These are phyloP conservation scores for Coleophoma cylindrospora DNA, from an alignment of 2,329 filamentous ascomycete species.

Conservation along the genomic window DNA sequence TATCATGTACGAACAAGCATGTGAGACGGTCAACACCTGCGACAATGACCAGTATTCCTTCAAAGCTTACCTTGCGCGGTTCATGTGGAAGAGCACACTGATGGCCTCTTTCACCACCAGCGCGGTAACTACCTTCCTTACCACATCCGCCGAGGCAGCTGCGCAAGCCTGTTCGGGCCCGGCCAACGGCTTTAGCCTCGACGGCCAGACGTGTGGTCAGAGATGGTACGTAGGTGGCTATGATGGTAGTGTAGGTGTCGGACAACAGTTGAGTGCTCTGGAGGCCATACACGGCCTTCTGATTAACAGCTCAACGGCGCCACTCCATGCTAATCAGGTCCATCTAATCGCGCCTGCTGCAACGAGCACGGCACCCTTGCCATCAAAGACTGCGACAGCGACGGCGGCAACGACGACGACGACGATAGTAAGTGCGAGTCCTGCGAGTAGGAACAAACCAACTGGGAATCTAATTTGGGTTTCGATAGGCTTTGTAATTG, in stretches of 20 bases:
- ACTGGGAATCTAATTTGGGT: no score
- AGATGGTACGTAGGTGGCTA: constrained; percentile 53
- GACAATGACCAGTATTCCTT: constrained; percentile 61
- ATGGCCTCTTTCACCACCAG: constrained; percentile 49
- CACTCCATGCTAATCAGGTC: constrained; percentile 23
- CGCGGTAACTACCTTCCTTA: constrained; percentile 42
- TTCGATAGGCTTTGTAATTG: no score
- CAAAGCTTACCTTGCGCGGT: constrained; percentile 63
- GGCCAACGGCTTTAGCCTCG: constrained; percentile 26
- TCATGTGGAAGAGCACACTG: constrained; percentile 53
- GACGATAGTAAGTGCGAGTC: no score
- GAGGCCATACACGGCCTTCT: constrained; percentile 59
- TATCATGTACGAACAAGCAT: constrained; percentile 63
- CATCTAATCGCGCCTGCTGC: constrained; percentile 7
- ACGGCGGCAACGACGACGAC: no score
- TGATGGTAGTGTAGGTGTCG: constrained; percentile 50
- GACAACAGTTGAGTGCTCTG: constrained; percentile 61
- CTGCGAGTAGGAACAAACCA: no score
- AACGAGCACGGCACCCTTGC: constrained; percentile 4
- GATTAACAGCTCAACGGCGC: constrained; percentile 34
- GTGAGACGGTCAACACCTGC: constrained; percentile 53
- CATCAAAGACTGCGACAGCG: not conserved
- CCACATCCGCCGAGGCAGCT: constrained; percentile 49
- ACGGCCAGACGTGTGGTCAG: constrained; percentile 51
- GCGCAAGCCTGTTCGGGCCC: constrained; percentile 49